Percentiles rank a stretch among this genome's conserved stretches.
phyloP scores from a whole-genome alignment of 306 rosid species.

The Arachis stenosperma region DNA sequence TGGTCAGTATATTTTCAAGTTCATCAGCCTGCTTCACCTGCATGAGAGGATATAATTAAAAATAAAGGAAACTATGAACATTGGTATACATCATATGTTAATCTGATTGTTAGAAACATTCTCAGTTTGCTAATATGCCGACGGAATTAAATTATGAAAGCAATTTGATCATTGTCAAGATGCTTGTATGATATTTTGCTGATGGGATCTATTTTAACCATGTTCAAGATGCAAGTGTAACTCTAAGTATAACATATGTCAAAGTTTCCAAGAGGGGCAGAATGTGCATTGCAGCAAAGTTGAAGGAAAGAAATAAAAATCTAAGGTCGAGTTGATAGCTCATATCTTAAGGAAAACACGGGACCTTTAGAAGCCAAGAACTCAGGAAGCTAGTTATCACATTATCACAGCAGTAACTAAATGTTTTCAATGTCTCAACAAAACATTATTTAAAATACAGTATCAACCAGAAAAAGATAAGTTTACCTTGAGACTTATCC shows the following conservation, averaged over 20 bases:
- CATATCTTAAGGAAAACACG: slow-evolving; percentile 15
- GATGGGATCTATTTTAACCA: slow-evolving; percentile 21
- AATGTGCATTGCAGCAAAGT: slow-evolving; percentile 14
- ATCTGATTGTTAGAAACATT: slow-evolving; percentile 17
- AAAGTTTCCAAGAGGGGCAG: not conserved
- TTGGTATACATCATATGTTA: not conserved
- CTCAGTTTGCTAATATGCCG: slow-evolving; percentile 17
- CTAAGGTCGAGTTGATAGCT: not conserved
- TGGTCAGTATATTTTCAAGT: slow-evolving; percentile 93
- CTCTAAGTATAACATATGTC: not conserved
- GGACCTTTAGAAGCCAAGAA: slow-evolving; percentile 2
- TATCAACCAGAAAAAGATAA: not conserved
- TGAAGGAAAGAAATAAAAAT: slow-evolving; percentile 3
- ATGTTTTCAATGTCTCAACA: slow-evolving; percentile 31
- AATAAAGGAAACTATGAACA: not conserved
- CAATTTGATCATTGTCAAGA: slow-evolving; percentile 27
- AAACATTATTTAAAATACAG: slow-evolving; percentile 7
- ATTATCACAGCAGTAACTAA: slow-evolving; percentile 14
- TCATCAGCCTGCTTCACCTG: slow-evolving; percentile 98
- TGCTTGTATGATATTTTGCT: slow-evolving; percentile 5
- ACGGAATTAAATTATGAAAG: slow-evolving; percentile 16
- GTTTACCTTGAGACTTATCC: slow-evolving; percentile 93
- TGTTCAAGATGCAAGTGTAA: slow-evolving; percentile 1
- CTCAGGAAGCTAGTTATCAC: slow-evolving; percentile 8
- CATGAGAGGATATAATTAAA: slow-evolving; percentile 39